A percentile compares a stretch with the other conserved stretches of the same genome.
Conservation (phyloP, 306 rosid species). For the Glycine latifolia region DNA sequence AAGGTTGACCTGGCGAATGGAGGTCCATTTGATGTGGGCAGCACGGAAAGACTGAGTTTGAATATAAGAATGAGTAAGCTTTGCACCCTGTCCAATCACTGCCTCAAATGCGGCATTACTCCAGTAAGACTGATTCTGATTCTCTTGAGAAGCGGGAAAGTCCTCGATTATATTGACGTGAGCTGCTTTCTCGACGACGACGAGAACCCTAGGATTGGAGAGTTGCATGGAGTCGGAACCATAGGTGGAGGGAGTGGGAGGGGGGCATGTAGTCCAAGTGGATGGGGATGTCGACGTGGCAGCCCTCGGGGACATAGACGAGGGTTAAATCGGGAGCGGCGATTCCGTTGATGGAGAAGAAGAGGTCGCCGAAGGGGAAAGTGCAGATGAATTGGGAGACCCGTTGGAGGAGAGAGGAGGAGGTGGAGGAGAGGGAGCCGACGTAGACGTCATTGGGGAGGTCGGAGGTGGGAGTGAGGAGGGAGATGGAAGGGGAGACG, state of each 20-base stretch:
- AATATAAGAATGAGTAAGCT: constrained; percentile 83
- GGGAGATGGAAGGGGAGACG: constrained; percentile 39
- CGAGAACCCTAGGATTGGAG: constrained; percentile 89
- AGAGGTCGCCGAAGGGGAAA: constrained; percentile 67
- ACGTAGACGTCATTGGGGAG: constrained; percentile 72
- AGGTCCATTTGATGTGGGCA: constrained; percentile 96
- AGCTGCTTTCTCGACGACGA: constrained; percentile 84
- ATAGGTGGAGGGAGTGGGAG: not conserved
- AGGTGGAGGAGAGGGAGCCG: constrained; percentile 61
- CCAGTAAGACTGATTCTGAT: constrained; percentile 63
- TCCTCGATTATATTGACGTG: constrained; percentile 80
- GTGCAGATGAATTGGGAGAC: constrained; percentile 50
- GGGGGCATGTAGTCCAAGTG: not conserved
- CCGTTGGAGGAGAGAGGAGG: constrained; percentile 45
- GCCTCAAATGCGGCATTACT: constrained; percentile 80
- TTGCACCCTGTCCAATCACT: constrained; percentile 74
- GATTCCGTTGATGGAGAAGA: constrained; percentile 91
- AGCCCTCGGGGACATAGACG: constrained; percentile 78
- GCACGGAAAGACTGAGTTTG: constrained; percentile 80
- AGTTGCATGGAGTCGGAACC: constrained; percentile 51
- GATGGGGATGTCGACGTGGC: constrained; percentile 68
- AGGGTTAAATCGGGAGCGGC: constrained; percentile 88
- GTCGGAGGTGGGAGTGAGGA: constrained; percentile 38
- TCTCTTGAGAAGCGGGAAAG: constrained; percentile 43
- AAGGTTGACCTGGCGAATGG: constrained; percentile 68